These are phyloP conservation scores for Candida sp. DNA, from an alignment of 1,139 yeast species.

Conservation along the genomic window DNA sequence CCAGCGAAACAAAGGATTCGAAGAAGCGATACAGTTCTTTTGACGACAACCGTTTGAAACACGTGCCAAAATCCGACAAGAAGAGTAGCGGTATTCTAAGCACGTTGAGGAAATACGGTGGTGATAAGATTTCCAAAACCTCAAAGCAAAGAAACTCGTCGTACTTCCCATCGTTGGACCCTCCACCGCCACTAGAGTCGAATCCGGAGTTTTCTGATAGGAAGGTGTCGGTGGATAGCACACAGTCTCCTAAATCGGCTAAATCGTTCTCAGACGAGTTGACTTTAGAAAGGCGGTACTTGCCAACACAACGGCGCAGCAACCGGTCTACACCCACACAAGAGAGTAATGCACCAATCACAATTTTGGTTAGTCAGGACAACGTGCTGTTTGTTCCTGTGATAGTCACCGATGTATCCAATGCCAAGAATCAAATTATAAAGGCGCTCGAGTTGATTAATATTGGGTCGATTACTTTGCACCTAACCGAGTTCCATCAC, in stretches of 20 bases:
- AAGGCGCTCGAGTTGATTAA: conserved; percentile 44
- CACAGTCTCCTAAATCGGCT: conserved; percentile 10
- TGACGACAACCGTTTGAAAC: conserved; percentile 8
- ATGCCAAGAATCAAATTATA: conserved; percentile 41
- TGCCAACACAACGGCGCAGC: conserved; percentile 26
- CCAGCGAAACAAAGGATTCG: conserved; percentile 41
- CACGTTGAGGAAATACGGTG: conserved; percentile 46
- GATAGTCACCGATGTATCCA: conserved; percentile 24
- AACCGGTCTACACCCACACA: not conserved
- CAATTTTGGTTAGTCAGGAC: conserved; percentile 63
- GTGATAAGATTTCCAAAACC: conserved; percentile 40
- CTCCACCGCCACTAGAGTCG: conserved; percentile 12
- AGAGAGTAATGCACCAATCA: not conserved
- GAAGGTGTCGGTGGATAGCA: conserved; percentile 9
- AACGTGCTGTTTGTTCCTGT: conserved; percentile 57
- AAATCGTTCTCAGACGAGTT: conserved; percentile 5
- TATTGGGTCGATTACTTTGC: conserved; percentile 50
- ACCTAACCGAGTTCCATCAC: conserved; percentile 74
- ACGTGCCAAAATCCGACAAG: conserved; percentile 15
- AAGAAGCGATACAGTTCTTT: conserved; percentile 3
- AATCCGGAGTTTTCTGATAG: conserved; percentile 4
- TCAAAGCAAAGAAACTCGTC: conserved; percentile 9
- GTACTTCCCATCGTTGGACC: conserved; percentile 10
- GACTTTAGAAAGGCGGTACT: conserved; percentile 27
- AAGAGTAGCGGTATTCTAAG: conserved; percentile 43